A percentile compares a stretch with the other conserved stretches of the same genome.
phyloP scores from a whole-genome alignment of 495 filamentous ascomycete genomes.

The Talaromyces wortmannii region DNA sequence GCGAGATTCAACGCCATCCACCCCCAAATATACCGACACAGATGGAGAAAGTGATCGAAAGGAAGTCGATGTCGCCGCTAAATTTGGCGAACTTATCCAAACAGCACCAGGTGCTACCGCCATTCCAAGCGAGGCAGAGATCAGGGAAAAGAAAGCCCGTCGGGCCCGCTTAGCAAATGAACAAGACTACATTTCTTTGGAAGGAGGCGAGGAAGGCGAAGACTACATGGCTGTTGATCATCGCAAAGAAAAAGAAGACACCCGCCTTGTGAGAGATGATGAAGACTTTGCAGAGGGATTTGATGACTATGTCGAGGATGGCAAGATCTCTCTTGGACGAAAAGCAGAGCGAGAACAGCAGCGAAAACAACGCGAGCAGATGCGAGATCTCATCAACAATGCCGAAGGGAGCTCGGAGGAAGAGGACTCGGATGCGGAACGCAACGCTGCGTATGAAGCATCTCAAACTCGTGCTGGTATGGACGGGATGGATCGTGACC shows the following conservation, averaged over 20 bases:
- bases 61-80: conserved; percentile 61
- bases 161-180: conserved; percentile 74
- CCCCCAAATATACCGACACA: conserved; percentile 49
- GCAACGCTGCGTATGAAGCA: conserved; percentile 79
- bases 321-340: conserved; percentile 66
- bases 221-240: conserved; percentile 38
- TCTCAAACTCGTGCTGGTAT: conserved; percentile 79
- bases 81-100: conserved; percentile 49
- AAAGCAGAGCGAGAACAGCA: conserved; percentile 74
- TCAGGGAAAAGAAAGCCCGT: conserved; percentile 85
- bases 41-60: conserved; percentile 40
- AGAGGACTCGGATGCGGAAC: conserved; percentile 74
- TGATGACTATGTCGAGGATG: conserved; percentile 86
- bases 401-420: conserved; percentile 61
- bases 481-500: conserved; percentile 50
- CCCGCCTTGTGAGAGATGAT: conserved; percentile 76
- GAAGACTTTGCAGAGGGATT: conserved; percentile 95
- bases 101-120: conserved; percentile 24
- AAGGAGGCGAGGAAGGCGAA: conserved; percentile 46
- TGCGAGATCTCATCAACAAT: conserved; percentile 76
- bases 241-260: conserved; percentile 46
- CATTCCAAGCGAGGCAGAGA: conserved; percentile 84
- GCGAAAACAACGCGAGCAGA: conserved; percentile 60
- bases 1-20: conserved; percentile 71
- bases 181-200: conserved; percentile 72